These are phyloP conservation scores for Posidonia australis DNA, from an alignment of 106 monocot genomes.

Conservation along the genomic window DNA sequence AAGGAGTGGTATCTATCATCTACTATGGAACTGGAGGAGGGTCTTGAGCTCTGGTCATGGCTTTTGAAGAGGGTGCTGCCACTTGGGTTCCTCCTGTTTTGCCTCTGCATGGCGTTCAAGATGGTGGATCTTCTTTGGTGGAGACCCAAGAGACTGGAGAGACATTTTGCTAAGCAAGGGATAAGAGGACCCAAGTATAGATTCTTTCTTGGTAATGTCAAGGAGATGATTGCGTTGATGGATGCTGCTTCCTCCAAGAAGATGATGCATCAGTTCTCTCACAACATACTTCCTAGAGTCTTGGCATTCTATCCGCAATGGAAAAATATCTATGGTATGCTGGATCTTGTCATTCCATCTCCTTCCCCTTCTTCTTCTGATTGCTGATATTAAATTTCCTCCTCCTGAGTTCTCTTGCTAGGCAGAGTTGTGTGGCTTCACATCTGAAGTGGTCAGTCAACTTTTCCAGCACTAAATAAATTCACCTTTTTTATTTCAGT, in stretches of 20 bases:
- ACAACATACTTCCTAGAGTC: slow-evolving; percentile 80
- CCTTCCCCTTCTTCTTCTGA: background rate
- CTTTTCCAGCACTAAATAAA: too few relatives aligned
- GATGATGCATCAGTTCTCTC: slow-evolving; percentile 36
- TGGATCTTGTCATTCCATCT: background rate
- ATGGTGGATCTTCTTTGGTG: slow-evolving; percentile 56
- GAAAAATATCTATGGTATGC: slow-evolving; percentile 90
- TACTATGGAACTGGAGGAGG: background rate
- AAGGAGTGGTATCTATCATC: too few relatives aligned
- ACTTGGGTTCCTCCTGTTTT: slow-evolving; percentile 2
- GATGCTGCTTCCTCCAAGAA: slow-evolving; percentile 41
- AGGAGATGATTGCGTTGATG: slow-evolving; percentile 63
- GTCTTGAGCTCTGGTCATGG: slow-evolving; percentile 11
- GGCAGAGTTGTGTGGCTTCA: too few relatives aligned
- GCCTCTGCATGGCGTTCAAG: slow-evolving; percentile 24
- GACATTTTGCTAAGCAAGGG: slow-evolving; percentile 60
- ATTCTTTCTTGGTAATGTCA: slow-evolving; percentile 57
- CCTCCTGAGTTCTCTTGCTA: background rate
- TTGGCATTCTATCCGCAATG: slow-evolving; percentile 89
- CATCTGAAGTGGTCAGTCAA: too few relatives aligned
- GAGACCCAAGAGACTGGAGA: slow-evolving; percentile 42
- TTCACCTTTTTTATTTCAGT: too few relatives aligned
- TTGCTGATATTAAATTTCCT: too few relatives aligned
- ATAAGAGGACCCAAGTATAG: slow-evolving; percentile 61
- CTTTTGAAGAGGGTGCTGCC: slow-evolving; percentile 16